A percentile compares a stretch with the other conserved stretches of the same genome.
Evolutionary conservation across 2,329 filamentous ascomycete species (phyloP).

Genomic region (Ustulina deusta): DNA sequence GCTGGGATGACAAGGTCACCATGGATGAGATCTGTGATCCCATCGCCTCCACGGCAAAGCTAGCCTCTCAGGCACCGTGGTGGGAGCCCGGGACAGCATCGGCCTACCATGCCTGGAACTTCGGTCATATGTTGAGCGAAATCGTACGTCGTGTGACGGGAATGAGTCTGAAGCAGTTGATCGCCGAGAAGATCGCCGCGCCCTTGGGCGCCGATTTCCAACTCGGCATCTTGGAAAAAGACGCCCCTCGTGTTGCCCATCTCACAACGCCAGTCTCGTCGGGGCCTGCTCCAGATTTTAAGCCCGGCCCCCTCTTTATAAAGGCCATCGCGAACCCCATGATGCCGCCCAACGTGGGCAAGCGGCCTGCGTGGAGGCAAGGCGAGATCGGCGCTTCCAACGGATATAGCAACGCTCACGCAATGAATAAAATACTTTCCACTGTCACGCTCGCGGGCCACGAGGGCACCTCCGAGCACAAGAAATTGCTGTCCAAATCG

Average conservation of each 20-base stretch:
- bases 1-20: conserved; percentile 51
- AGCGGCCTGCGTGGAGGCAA: conserved; percentile 52
- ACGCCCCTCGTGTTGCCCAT: conserved; percentile 56
- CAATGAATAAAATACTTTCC: conserved; percentile 57
- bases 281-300: conserved; percentile 25
- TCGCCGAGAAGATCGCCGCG: conserved; percentile 50
- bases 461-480: conserved; percentile 29
- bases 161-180: conserved; percentile 56
- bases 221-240: conserved; percentile 57
- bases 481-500: conserved; percentile 53
- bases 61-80: conserved; percentile 57
- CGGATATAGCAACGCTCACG: conserved; percentile 60
- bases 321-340: conserved; percentile 49
- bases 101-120: conserved; percentile 56
- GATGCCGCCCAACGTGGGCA: conserved; percentile 41
- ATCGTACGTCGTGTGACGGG: conserved; percentile 57
- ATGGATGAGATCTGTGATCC: conserved; percentile 52
- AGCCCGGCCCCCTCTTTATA: conserved; percentile 45
- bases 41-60: conserved; percentile 46
- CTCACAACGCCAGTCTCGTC: conserved; percentile 48
- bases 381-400: conserved; percentile 58
- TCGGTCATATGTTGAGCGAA: conserved; percentile 58
- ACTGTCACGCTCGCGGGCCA: conserved; percentile 68
- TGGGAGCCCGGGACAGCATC: conserved; percentile 57
- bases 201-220: conserved; percentile 61